phyloP scores from a whole-genome alignment of 106 monocot genomes.

The Posidonia australis region DNA sequence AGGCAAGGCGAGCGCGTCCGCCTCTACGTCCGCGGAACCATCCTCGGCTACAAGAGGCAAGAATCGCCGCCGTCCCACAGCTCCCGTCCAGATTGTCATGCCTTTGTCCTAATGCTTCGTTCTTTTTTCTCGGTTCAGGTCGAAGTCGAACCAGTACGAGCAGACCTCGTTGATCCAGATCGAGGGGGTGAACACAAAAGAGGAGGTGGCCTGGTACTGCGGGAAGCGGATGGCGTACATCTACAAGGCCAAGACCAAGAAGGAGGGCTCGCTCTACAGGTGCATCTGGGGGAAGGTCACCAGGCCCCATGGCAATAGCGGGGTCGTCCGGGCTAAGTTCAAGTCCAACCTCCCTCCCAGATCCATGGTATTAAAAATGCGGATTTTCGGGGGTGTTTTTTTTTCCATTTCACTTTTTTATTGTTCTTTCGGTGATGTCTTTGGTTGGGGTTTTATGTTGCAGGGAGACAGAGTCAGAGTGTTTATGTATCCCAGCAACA shows the following conservation, averaged over 20 bases:
- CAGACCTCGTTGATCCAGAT: constrained; percentile 68
- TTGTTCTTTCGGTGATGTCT: neutral
- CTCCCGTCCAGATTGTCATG: neutral
- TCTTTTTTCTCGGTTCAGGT: constrained; percentile 17
- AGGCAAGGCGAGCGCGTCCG: constrained; percentile 57
- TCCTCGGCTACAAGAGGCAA: constrained; percentile 87
- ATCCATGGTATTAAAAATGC: constrained; percentile 45
- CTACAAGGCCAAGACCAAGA: constrained; percentile 90
- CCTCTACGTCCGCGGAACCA: constrained; percentile 65
- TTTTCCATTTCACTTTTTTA: neutral
- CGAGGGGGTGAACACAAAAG: constrained; percentile 77
- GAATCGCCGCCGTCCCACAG: neutral
- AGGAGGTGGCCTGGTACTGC: constrained; percentile 57
- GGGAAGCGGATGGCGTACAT: constrained; percentile 64
- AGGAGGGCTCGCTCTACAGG: constrained; percentile 25
- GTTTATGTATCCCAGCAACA: constrained; percentile 14
- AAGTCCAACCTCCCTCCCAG: constrained; percentile 69
- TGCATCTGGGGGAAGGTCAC: constrained; percentile 88
- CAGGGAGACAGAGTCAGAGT: constrained; percentile 9
- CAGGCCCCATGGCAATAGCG: constrained; percentile 68
- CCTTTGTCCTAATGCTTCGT: neutral
- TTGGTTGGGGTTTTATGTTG: neutral
- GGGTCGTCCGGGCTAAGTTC: constrained; percentile 78
- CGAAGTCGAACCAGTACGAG: constrained; percentile 76
- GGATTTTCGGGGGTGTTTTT: neutral